Conservation (phyloP, 2,329 filamentous ascomycete genomes). For the Fusarium kyushuense region DNA sequence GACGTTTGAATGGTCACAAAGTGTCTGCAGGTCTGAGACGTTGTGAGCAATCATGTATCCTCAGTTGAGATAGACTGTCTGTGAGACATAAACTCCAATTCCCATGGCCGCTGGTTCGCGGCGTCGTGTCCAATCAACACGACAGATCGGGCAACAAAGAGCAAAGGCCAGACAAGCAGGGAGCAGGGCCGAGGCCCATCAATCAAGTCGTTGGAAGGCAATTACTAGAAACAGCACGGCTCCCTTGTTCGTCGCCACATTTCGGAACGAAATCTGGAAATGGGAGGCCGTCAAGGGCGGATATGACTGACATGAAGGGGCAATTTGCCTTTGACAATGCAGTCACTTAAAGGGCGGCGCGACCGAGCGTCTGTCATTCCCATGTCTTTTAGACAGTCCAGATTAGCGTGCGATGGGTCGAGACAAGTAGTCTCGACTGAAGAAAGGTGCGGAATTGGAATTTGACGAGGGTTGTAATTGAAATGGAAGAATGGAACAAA, state of each 20-base stretch:
- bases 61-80: constrained; percentile 36
- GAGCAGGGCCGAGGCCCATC: constrained; percentile 36
- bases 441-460: constrained; percentile 39
- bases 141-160: constrained; percentile 15
- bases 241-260: constrained; percentile 26
- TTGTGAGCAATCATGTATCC: constrained; percentile 31
- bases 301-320: constrained; percentile 28
- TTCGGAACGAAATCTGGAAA: constrained; percentile 24
- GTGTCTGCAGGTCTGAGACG: constrained; percentile 43
- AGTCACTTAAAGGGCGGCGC: constrained; percentile 23
- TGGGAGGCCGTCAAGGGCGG: constrained; percentile 32
- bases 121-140: constrained; percentile 33
- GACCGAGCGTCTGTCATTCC: constrained; percentile 23
- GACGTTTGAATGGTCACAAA: constrained; percentile 14
- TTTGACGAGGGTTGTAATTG: constrained; percentile 18
- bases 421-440: constrained; percentile 21
- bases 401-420: constrained; percentile 23
- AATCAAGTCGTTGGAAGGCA: constrained; percentile 24
- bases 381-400: not conserved
- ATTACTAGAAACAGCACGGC: constrained; percentile 15
- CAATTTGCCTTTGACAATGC: constrained; percentile 26
- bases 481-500: constrained; percentile 35
- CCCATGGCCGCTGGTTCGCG: constrained; percentile 10
- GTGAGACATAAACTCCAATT: constrained; percentile 1
- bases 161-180: constrained; percentile 28